Base-by-base conservation (phyloP, 352 stramenopile species). In the Pythium apleroticum region DNA sequence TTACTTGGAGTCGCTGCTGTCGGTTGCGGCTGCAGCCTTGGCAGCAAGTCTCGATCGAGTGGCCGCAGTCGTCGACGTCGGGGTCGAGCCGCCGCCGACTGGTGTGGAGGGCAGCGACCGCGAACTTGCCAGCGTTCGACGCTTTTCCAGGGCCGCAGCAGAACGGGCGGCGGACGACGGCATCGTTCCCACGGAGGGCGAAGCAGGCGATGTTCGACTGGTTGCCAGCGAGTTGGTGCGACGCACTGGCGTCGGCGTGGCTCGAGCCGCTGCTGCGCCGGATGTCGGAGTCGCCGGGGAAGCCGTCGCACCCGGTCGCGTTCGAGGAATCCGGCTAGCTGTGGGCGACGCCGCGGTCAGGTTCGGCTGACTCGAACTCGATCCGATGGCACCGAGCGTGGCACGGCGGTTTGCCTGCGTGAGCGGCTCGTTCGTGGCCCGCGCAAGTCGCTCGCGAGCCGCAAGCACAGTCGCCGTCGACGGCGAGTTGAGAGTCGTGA, bases 351-450 rank as follows among this genome's bases (percentile, higher is more conserved):
- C 45, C n/a, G 45, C 39, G 35, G 15, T 55, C 6, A 62, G 43
- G 46, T 64, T 70, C 0, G 64, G 43, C 28, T 65, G 57, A n/a
- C 52, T 71, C 25, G 19, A 15, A 33, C 58, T 66, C 22, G 65
- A 59, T 6, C 66, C 66, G 22, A 73, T 68, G 7, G 66, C 60
- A 15, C 66, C 66, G 2, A 74, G 62, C 2, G 68, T 74, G 1
- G 68, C 57, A 3, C 68, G 68, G 15, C 68, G 68, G 54, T 71
- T 74, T 9, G 57, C 53, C 8, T 49, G 35, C 15, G 60, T 52
- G 7, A 48, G 14, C 10, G 62, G 58, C 6, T 70, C 67, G 31
- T 65, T 69, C 0, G 61, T 33, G 14, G 54, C 53, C 6, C 53
- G 59, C 12, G 52, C 46, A 12, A 74, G 68, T 27, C 68, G 68